phyloP scores from a whole-genome alignment of 805 yeast genomes.

The Sporopachydermia lactativora region DNA sequence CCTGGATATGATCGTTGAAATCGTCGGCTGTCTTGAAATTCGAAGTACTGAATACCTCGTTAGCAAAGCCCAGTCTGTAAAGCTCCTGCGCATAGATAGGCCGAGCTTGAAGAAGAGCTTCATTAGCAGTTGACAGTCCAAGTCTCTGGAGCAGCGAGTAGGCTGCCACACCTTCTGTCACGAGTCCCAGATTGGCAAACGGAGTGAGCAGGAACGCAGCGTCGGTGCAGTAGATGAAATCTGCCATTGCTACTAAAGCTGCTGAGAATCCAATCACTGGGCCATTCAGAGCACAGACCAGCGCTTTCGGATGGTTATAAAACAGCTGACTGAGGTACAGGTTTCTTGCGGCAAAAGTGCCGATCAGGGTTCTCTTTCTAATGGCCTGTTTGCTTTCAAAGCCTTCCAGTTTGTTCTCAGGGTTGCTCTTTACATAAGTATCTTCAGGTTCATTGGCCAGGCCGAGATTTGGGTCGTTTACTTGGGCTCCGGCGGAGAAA shows the following conservation, averaged over 20 bases:
- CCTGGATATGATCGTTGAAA: slow-evolving; percentile 30
- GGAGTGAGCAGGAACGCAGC: slow-evolving; percentile 54
- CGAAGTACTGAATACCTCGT: slow-evolving; percentile 31
- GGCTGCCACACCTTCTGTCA: slow-evolving; percentile 69
- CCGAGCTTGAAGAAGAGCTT: slow-evolving; percentile 55
- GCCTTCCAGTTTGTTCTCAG: slow-evolving; percentile 10
- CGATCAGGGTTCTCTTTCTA: slow-evolving; percentile 30
- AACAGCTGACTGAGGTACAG: slow-evolving; percentile 53
- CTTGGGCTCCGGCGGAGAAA: slow-evolving; percentile 80
- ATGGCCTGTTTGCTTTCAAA: slow-evolving; percentile 7
- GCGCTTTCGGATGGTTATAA: slow-evolving; percentile 54
- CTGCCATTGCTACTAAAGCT: slow-evolving; percentile 63
- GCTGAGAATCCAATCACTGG: slow-evolving; percentile 75
- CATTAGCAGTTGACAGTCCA: slow-evolving; percentile 60
- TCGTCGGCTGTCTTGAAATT: slow-evolving; percentile 27
- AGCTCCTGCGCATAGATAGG: slow-evolving; percentile 51
- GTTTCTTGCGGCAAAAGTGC: slow-evolving; percentile 55
- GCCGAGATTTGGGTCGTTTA: slow-evolving; percentile 25
- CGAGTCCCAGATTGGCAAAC: slow-evolving; percentile 70
- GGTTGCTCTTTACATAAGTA: slow-evolving; percentile 12
- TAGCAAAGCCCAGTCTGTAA: slow-evolving; percentile 42
- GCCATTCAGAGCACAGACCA: slow-evolving; percentile 69
- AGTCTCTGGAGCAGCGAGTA: slow-evolving; percentile 53
- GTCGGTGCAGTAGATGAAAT: slow-evolving; percentile 53
- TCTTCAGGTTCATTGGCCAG: slow-evolving; percentile 4